Base-by-base conservation (phyloP, 2,329 filamentous ascomycete species). In the Ophiosphaerella herpotricha region DNA sequence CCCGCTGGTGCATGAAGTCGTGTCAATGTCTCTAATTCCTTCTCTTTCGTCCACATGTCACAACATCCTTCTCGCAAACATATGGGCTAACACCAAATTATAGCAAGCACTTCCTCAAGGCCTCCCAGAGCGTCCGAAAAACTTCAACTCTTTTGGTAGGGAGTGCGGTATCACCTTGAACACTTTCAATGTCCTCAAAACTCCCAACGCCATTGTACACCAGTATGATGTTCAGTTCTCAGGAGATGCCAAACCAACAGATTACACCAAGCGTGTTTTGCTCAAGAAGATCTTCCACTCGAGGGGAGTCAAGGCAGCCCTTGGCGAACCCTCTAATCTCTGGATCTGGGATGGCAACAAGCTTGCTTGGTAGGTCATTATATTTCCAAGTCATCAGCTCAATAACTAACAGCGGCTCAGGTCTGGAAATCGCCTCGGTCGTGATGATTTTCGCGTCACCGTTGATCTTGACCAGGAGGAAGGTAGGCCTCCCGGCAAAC, bases 331-430 rank as follows among this genome's bases (percentile, higher is more conserved):
- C 2, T 23, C 48, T 2, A 72, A 76, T 2, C 77, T 78, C 36
- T 91, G 87, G 82, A 82, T 97, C 48, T 91, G 85, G 62, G 91
- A 97, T 75, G 90, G 90, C 24, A 86, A 87, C 64, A 90, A 88
- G 71, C 80, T 99, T 39, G 92, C 91, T 13, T 99, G 94, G 93
- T 89, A 77, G 63, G 77, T 58, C 12, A 5, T 24, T 12, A 2
- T 4, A 11, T 7, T 58, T 14, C 12, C 23, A 14, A 12, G 2
- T 26, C 11, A 38, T 26, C 5, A 5, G 29, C 39, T 31, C 7
- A 13, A 8, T 33, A 36, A 37, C 54, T 66, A 41, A 68, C 35
- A 39, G 23, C 2, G 23, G 13, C 11, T 32, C 39, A 72, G 65
- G 63, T 68, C 61, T 39, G 52, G 57, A 39, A 64, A 59, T 47